Percentiles rank a stretch among this genome's conserved stretches.
phyloP scores from a whole-genome alignment of 495 filamentous ascomycete species.

The Pseudomonodictys pantanalensis region DNA sequence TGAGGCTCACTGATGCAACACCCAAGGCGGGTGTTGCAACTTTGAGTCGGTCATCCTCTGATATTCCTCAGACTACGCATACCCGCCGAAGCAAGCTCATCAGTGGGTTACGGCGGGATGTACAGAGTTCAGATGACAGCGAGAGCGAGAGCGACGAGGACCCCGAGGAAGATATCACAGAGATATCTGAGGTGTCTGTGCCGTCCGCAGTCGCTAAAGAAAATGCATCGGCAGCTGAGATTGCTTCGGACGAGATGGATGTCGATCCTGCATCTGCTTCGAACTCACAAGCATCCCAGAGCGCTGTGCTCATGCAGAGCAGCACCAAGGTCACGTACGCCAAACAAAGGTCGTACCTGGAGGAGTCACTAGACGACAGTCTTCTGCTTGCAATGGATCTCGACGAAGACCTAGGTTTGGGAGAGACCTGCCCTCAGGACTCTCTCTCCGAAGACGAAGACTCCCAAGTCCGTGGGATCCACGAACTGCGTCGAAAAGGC shows the following conservation, averaged over 20 bases:
- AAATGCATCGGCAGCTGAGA: neutral
- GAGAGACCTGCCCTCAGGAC: neutral
- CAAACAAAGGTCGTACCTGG: slow-evolving; percentile 59
- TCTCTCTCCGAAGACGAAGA: slow-evolving; percentile 54
- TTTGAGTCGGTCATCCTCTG: slow-evolving; percentile 33
- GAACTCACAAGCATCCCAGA: slow-evolving; percentile 28
- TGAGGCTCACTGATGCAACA: slow-evolving; percentile 28
- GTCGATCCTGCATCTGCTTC: slow-evolving; percentile 8
- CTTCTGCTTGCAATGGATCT: slow-evolving; percentile 30
- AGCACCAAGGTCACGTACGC: slow-evolving; percentile 56
- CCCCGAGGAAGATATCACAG: slow-evolving; percentile 17
- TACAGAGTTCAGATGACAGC: slow-evolving; percentile 21
- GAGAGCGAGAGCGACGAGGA: slow-evolving; percentile 28
- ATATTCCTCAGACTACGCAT: slow-evolving; percentile 28
- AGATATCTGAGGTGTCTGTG: neutral
- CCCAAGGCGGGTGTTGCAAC: neutral
- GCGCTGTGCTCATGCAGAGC: neutral
- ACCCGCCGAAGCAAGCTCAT: slow-evolving; percentile 32
- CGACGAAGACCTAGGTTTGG: slow-evolving; percentile 15
- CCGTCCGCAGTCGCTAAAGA: neutral
- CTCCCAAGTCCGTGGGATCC: slow-evolving; percentile 67
- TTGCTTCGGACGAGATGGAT: slow-evolving; percentile 14
- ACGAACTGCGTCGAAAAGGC: slow-evolving; percentile 85
- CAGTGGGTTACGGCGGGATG: slow-evolving; percentile 35
- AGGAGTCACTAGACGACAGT: slow-evolving; percentile 44